Conservation (phyloP, 495 filamentous ascomycete species). For the Venustampulla echinocandica region DNA sequence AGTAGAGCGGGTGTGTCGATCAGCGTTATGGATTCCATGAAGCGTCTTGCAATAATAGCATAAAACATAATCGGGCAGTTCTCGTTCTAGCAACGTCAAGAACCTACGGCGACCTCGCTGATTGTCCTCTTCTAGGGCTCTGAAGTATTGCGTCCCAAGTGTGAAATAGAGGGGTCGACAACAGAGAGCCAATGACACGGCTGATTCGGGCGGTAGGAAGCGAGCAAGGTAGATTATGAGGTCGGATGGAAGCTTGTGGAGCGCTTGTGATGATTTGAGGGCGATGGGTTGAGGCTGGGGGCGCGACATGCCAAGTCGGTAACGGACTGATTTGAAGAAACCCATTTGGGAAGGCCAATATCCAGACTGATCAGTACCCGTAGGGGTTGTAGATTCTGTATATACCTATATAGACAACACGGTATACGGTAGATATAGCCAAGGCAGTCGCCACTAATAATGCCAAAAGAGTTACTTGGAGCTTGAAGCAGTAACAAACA, state of each 20-base stretch:
- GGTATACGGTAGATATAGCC: too few species aligned
- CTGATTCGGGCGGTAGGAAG: constrained; percentile 6
- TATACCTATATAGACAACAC: too few species aligned
- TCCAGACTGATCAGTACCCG: too few species aligned
- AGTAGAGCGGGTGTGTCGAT: not conserved
- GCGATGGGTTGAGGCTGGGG: not conserved
- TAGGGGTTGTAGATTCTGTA: too few species aligned
- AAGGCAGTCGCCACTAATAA: too few species aligned
- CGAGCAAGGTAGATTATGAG: constrained; percentile 5
- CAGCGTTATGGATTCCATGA: constrained; percentile 10
- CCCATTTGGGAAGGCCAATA: too few species aligned
- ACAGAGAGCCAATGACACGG: constrained; percentile 3
- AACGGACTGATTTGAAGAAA: not conserved
- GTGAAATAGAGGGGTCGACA: constrained; percentile 6
- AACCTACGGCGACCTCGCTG: not conserved
- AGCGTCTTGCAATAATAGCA: constrained; percentile 11
- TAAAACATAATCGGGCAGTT: constrained; percentile 8
- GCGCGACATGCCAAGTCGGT: not conserved
- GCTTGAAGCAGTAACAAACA: too few species aligned
- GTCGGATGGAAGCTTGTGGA: constrained; percentile 32
- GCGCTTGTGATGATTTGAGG: constrained; percentile 31
- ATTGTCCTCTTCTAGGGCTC: not conserved
- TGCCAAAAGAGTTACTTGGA: too few species aligned
- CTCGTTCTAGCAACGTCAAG: constrained; percentile 8
- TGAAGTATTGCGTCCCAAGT: constrained; percentile 3